Percentiles rank a stretch among this genome's conserved stretches.
phyloP scores from a whole-genome alignment of 805 yeast species.

The Starmerella ratchasimensis region DNA sequence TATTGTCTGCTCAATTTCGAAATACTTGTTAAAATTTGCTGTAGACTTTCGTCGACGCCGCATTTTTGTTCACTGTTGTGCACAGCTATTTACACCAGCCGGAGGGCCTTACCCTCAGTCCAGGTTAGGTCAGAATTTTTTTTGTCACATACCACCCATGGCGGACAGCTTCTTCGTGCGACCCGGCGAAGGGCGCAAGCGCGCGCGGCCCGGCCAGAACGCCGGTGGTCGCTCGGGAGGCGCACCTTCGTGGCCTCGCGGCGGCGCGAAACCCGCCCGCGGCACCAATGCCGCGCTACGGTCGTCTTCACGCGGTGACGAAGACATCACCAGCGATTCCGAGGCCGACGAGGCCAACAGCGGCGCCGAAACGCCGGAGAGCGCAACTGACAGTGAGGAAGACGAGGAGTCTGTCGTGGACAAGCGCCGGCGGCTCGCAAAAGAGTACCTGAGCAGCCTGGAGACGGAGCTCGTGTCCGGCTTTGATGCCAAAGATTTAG shows the following conservation, averaged over 20 bases:
- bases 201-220: constrained; percentile 1
- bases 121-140: constrained; percentile 1
- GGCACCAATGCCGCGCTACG: no score
- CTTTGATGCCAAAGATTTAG: constrained; percentile 84
- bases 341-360: constrained; percentile 24
- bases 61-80: no score
- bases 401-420: constrained; percentile 85
- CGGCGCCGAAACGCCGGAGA: constrained; percentile 36
- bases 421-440: constrained; percentile 84
- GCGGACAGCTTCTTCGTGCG: constrained; percentile 12
- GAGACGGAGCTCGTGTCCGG: constrained; percentile 35
- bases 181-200: constrained; percentile 6
- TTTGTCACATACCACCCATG: not conserved
- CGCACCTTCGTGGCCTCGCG: not conserved
- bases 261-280: not conserved
- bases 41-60: no score
- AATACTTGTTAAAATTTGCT: no score
- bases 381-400: constrained; percentile 67
- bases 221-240: not conserved
- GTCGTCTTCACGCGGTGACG: constrained; percentile 11
- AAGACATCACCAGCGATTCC: constrained; percentile 18
- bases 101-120: not conserved
- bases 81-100: no score
- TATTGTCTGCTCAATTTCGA: no score
- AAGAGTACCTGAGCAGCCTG: constrained; percentile 74